Percentiles rank a stretch among this genome's conserved stretches.
phyloP scores from a whole-genome alignment of 371 early-diverging fungal genomes.

The Rhizopus sp. region DNA sequence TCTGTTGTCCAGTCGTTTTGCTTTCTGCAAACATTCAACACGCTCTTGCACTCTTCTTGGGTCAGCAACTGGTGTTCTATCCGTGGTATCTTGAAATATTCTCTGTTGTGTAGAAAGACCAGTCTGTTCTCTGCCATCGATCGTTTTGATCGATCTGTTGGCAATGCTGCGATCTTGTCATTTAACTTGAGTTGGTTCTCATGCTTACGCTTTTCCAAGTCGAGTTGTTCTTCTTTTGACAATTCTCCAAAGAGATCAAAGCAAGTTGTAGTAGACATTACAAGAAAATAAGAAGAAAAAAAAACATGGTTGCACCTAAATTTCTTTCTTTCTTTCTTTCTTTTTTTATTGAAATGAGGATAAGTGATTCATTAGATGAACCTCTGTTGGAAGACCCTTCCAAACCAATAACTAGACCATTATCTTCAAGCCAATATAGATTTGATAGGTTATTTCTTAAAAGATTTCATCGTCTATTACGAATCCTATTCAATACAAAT shows the following conservation, averaged over 20 bases:
- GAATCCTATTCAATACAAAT: conserved; percentile 36
- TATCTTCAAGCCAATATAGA: conserved; percentile 24
- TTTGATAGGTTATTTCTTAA: conserved; percentile 55
- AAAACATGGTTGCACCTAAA: not conserved
- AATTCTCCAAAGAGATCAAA: conserved; percentile 50
- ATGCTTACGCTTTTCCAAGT: conserved; percentile 14
- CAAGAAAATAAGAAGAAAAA: conserved; percentile 1
- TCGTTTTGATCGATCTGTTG: conserved; percentile 28
- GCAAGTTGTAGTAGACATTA: conserved; percentile 1
- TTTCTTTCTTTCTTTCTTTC: not conserved
- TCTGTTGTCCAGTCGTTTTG: conserved; percentile 42
- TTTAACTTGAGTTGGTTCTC: not conserved
- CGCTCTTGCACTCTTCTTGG: conserved; percentile 26
- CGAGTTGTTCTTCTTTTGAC: conserved; percentile 29
- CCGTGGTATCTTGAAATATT: conserved; percentile 21
- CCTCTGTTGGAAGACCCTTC: not conserved
- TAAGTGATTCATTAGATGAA: not conserved
- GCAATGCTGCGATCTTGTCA: conserved; percentile 2
- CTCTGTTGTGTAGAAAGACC: conserved; percentile 14
- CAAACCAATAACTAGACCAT: too few relatives aligned
- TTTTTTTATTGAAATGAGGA: conserved; percentile 11
- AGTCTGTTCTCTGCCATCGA: conserved; percentile 35
- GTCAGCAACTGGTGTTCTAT: conserved; percentile 29
- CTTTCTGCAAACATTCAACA: conserved; percentile 26
- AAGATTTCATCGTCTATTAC: conserved; percentile 44